These are phyloP conservation scores for Trichoderma oligosporum DNA, from an alignment of 2,329 filamentous ascomycete genomes.

Conservation along the genomic window DNA sequence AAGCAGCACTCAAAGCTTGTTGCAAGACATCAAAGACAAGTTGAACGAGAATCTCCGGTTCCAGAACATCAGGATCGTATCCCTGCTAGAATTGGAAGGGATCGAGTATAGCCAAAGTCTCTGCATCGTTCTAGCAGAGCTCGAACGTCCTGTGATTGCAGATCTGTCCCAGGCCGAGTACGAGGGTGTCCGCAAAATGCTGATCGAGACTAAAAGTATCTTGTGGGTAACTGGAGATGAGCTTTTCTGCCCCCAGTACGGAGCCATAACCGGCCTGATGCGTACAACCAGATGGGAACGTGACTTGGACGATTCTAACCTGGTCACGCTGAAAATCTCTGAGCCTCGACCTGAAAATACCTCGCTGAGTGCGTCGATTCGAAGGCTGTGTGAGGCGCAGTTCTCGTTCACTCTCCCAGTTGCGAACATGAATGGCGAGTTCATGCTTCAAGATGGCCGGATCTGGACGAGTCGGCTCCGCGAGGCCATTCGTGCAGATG, in stretches of 20 bases:
- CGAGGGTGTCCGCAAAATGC: slow-evolving; percentile 18
- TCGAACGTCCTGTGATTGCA: slow-evolving; percentile 13
- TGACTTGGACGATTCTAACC: slow-evolving; percentile 19
- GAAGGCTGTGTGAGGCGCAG: slow-evolving; percentile 17
- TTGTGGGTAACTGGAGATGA: slow-evolving; percentile 20
- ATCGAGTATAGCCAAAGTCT: slow-evolving; percentile 14
- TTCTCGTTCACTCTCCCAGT: slow-evolving; percentile 13
- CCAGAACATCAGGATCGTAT: slow-evolving; percentile 5
- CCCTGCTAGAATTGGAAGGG: slow-evolving; percentile 7
- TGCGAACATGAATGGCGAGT: slow-evolving; percentile 19
- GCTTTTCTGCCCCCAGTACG: slow-evolving; percentile 7
- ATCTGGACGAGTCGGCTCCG: slow-evolving; percentile 11
- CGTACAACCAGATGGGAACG: slow-evolving; percentile 19
- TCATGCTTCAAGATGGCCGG: slow-evolving; percentile 13
- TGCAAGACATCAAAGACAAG: slow-evolving; percentile 1
- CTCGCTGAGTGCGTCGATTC: slow-evolving; percentile 8
- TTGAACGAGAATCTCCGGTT: slow-evolving; percentile 12
- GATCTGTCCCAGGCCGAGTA: slow-evolving; percentile 14
- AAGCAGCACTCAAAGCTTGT: neutral
- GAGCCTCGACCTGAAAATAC: neutral
- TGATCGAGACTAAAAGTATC: slow-evolving; percentile 17
- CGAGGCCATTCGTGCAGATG: slow-evolving; percentile 13
- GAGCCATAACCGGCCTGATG: slow-evolving; percentile 14
- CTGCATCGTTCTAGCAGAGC: slow-evolving; percentile 19
- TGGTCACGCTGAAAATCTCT: slow-evolving; percentile 10